Conservation (phyloP, 2,329 filamentous ascomycete species). For the Claviceps sp. region DNA sequence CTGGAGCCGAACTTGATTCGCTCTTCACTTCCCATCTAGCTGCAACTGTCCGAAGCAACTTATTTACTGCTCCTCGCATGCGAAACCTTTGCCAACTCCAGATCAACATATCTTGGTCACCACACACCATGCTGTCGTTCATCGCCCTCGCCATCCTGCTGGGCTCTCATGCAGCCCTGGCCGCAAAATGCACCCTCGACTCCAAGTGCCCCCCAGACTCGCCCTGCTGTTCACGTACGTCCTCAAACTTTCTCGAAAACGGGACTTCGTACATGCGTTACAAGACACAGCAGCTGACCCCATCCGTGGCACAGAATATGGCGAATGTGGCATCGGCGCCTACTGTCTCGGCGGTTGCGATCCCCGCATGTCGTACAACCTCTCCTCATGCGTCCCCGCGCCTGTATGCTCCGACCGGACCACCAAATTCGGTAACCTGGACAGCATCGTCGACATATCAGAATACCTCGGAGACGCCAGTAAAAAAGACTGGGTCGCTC, state of each 20-base stretch:
- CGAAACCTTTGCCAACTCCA: not conserved
- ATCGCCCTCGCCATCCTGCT: conserved; percentile 18
- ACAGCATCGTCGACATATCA: conserved; percentile 54
- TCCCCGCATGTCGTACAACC: conserved; percentile 65
- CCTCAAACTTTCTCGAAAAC: not conserved
- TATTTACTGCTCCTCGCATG: no score
- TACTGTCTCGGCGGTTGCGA: conserved; percentile 96
- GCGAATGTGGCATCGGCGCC: conserved; percentile 82
- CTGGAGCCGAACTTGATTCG: no score
- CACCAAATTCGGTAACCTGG: conserved; percentile 60
- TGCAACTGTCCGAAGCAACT: no score
- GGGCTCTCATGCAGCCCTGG: conserved; percentile 18
- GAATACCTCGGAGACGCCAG: conserved; percentile 77
- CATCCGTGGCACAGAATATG: conserved; percentile 53
- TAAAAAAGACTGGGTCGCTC: conserved; percentile 76
- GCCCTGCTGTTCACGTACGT: conserved; percentile 74
- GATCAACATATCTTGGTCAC: not conserved
- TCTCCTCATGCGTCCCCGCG: conserved; percentile 74
- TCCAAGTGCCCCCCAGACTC: conserved; percentile 55
- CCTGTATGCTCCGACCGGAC: conserved; percentile 67
- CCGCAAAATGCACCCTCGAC: conserved; percentile 30
- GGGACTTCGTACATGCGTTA: not conserved
- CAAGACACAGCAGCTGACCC: conserved; percentile 8
- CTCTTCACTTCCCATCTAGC: no score
- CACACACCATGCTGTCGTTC: conserved; percentile 19